Evolutionary conservation across 805 yeast genomes (phyloP).

Genomic region (Starmerella vaccinii): DNA sequence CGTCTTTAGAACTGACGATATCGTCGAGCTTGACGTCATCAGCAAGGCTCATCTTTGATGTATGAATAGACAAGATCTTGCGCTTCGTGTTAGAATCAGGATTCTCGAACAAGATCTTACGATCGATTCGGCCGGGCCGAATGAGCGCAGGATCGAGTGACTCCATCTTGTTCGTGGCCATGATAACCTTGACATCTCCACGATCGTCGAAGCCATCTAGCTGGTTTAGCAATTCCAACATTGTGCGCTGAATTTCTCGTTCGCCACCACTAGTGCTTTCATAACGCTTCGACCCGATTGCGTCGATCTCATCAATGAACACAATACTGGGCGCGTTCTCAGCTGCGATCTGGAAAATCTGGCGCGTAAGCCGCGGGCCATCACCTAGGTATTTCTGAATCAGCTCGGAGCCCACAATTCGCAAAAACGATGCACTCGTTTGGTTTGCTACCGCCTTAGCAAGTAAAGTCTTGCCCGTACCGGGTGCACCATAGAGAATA

Average conservation of each 20-base stretch:
- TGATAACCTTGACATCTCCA: conserved; percentile 92
- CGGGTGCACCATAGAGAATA: conserved; percentile 93
- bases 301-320: conserved; percentile 96
- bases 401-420: conserved; percentile 94
- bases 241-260: conserved; percentile 93
- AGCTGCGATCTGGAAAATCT: conserved; percentile 90
- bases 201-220: conserved; percentile 95
- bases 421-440: conserved; percentile 87
- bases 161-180: conserved; percentile 96
- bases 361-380: conserved; percentile 91
- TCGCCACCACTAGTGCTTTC: conserved; percentile 90
- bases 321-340: conserved; percentile 98
- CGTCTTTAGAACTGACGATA: conserved; percentile 82
- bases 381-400: conserved; percentile 96
- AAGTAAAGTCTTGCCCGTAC: conserved; percentile 89
- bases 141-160: conserved; percentile 89
- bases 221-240: conserved; percentile 91
- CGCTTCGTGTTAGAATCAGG: conserved; percentile 89
- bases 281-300: conserved; percentile 97
- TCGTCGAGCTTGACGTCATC: conserved; percentile 75
- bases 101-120: conserved; percentile 90
- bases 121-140: conserved; percentile 94
- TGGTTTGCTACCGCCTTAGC: conserved; percentile 99
- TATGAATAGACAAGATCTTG: conserved; percentile 84
- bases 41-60: conserved; percentile 51